Base-by-base conservation (phyloP, 2,329 filamentous ascomycete genomes). In the Beauveria sp. region DNA sequence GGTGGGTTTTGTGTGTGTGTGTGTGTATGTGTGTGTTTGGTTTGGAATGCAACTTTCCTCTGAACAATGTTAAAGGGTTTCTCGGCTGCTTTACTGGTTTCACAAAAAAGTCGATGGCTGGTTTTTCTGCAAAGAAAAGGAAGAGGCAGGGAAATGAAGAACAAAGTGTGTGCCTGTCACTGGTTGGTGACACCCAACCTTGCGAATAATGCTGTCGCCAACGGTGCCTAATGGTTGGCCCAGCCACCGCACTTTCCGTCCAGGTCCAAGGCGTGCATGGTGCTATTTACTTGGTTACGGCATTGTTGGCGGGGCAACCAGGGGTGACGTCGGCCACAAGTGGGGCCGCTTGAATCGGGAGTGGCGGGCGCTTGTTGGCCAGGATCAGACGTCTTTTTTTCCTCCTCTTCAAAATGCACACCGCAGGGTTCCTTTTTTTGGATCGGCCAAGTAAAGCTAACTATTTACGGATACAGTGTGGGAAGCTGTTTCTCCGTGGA, bases 201-300 rank as follows among this genome's bases (percentile, higher is more conserved):
- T 54, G 58, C 42, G 60, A 45, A 45, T 62, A 52, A 20, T 16
- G 22, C 47, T 12, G 20, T 24, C 26, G n/a, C 30, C 24, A 55
- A 28, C 38, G 59, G 52, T 61, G 59, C 59, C 59, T 50, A 49
- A 54, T 38, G 65, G 67, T 70, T 70, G 67, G 69, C 68, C 70
- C 69, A 72, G 69, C 70, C 70, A 70, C 70, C 62, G 58, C 61
- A 58, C 65, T 70, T 70, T 67, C 5, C 34, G 34, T 38, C 34
- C 34, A 38, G 5, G 34, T 38, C 12, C 34, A 14, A 38, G 34
- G 34, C 5, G 34, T 14, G 34, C 34, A 38, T 38, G 4, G 3
- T 38, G 34, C 34, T 38, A 38, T 38, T 38, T 38, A 38, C 34
- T 38, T 38, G 34, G 34, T 14, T 38, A 38, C 34, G 34, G 34